Base-by-base conservation (phyloP, 306 rosid species). In the Macrotyloma uniflorum region DNA sequence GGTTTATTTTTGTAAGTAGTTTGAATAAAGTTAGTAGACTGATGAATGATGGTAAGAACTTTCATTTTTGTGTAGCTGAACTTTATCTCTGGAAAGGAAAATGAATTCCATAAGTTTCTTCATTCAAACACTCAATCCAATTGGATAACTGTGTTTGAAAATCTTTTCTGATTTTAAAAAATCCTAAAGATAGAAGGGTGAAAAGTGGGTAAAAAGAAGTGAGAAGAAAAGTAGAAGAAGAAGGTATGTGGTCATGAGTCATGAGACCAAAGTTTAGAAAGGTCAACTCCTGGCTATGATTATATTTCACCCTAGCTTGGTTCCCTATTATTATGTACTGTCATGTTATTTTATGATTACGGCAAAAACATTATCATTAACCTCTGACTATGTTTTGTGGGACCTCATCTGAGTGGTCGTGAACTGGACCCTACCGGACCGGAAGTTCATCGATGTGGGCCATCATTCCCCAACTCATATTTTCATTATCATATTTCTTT, bases 321-420 rank as follows among this genome's bases (percentile, higher is more conserved):
- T 28, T 74, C 83, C 51, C 35, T 40, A 40, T 23, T 33, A 24
- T 83, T 63, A 71, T 38, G 82, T 53, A 78, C 59, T 57, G 74
- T 22, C 57, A 51, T 54, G 68, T 67, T 76, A 54, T 63, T 86
- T 84, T 76, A 76, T 88, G 51, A 88, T 84, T 83, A 82, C 30
- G 45, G 77, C 36, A 70, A 79, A 81, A 85, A 70, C 87, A 77
- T 51, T 59, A 85, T 86, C 62, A 85, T 87, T 81, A 85, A 76
- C 49, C 47, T 75, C 16, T 43, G 66, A 74, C 82, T 20, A 35
- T 63, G 72, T 40, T 23, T 12, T 5, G 57, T 86, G 79, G 82
- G 72, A 23, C 83, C 74, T 65, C 9, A 2, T 33, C 47, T 20
- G 40, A 5, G 70, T 28, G 64, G 78, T 59, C 75, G 54, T 43